Base-by-base conservation (phyloP, 257 asterid genomes). In the Fraxinus cuspidata region DNA sequence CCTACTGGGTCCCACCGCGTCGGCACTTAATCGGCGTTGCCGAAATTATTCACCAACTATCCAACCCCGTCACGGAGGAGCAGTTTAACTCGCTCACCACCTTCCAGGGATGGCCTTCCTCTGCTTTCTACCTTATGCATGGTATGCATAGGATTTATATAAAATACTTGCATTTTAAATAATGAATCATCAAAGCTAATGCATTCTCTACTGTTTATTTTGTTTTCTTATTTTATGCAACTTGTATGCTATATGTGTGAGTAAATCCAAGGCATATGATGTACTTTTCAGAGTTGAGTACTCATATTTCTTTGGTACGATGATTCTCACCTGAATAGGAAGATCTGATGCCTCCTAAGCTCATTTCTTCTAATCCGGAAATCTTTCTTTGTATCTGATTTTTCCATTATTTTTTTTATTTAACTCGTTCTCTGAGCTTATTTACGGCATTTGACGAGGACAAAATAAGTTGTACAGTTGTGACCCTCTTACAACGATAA, bases 251-350 rank as follows among this genome's bases (percentile, higher is more conserved):
- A 10, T 40, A 31, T 72, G 27, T 13, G 65, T 32, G 2, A 27
- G 49, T 42, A 1, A 56, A 5, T 71, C 69, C 16, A 3, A 11
- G 31, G 81, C 86, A 87, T 68, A 82, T 93, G 96, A 91, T 89
- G 97, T 40, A 77, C 25, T 78, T 74, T 74, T 76, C 84, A 65
- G 90, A 82, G 86, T 76, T 87, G 92, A 91, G 75, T 82, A 44
- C 94, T 74, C 89, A 53, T 66, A 13, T 28, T 69, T 69, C 0
- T 69, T 79, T 91, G 78, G 92, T 81, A 56, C 77, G 35, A 82
- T 86, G 97, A 92, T 83, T 60, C 89, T 86, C 84, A 76, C 73
- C 88, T 89, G 90, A 81, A 91, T 93, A 91, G 97, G 97, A 93
- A 92, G 97, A 91, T 89, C 97, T 92, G 97, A 91, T 87, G 97